Evolutionary conservation across 1,284 basidiomycete species (phyloP).

Genomic region (Chalciporus sp.): DNA sequence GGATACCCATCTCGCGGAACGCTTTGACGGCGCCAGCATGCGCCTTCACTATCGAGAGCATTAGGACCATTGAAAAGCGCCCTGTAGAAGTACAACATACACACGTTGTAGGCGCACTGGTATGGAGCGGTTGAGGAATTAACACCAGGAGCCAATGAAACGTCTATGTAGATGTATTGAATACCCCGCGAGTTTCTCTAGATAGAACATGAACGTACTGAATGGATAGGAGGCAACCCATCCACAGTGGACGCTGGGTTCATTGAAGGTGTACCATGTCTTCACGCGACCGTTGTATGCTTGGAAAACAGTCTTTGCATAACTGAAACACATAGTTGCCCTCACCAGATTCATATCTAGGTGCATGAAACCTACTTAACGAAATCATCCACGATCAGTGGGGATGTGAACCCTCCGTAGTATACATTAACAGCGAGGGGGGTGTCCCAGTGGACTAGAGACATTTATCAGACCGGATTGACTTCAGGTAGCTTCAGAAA

Average conservation of each 20-base stretch:
- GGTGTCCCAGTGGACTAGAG: conserved; percentile 50
- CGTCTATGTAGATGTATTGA: conserved; percentile 31
- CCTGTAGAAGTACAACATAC: conserved; percentile 30
- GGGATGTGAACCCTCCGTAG: conserved; percentile 50
- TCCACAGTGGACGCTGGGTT: conserved; percentile 46
- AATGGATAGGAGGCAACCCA: conserved; percentile 44
- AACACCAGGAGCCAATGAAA: conserved; percentile 41
- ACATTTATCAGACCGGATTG: not conserved
- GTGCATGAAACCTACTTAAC: conserved; percentile 37
- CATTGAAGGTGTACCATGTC: conserved; percentile 56
- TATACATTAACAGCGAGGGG: conserved; percentile 47
- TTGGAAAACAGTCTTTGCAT: conserved; percentile 49
- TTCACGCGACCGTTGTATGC: conserved; percentile 50
- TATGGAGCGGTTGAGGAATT: conserved; percentile 44
- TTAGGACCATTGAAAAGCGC: not conserved
- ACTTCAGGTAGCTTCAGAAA: not conserved
- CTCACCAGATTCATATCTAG: not conserved
- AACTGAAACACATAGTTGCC: conserved; percentile 29
- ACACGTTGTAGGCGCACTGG: conserved; percentile 45
- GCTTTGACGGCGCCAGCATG: conserved; percentile 48
- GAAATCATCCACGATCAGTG: conserved; percentile 48
- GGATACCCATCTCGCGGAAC: conserved; percentile 47
- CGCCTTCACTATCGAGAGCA: conserved; percentile 40
- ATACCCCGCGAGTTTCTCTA: too few relatives aligned
- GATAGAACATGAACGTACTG: conserved; percentile 33